A percentile compares a stretch with the other conserved stretches of the same genome.
These are phyloP conservation scores for Neonectria ditissima DNA, from an alignment of 2,329 filamentous ascomycete genomes.

Conservation along the genomic window DNA sequence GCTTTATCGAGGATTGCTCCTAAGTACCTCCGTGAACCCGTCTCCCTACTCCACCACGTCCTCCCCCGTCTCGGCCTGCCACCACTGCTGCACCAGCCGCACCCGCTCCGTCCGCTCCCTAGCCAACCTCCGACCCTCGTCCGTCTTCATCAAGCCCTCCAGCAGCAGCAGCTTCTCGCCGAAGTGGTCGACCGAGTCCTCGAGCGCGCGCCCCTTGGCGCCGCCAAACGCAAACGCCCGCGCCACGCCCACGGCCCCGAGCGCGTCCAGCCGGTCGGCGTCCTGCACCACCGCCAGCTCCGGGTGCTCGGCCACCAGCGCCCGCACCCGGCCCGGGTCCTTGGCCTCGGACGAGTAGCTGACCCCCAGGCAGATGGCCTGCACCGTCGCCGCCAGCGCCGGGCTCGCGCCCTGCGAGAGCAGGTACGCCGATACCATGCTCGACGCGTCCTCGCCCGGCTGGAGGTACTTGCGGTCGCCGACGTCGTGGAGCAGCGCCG, in stretches of 20 bases:
- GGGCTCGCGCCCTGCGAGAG: constrained; percentile 65
- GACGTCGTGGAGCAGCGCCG: constrained; percentile 86
- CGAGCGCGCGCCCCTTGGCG: constrained; percentile 69
- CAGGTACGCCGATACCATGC: constrained; percentile 67
- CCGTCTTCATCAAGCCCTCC: constrained; percentile 74
- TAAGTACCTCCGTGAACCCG: not conserved
- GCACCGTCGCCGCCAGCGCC: constrained; percentile 73
- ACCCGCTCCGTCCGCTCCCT: constrained; percentile 65
- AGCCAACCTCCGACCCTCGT: constrained; percentile 64
- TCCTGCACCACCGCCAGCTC: constrained; percentile 84
- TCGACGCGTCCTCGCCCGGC: constrained; percentile 67
- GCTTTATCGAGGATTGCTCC: not conserved
- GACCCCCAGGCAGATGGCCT: constrained; percentile 79
- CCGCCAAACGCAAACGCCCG: constrained; percentile 75
- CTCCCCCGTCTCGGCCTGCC: constrained; percentile 61
- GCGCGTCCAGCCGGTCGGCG: constrained; percentile 90
- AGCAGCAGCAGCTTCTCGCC: constrained; percentile 79
- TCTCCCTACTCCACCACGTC: constrained; percentile 23
- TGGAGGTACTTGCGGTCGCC: constrained; percentile 85
- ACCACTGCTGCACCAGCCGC: constrained; percentile 67
- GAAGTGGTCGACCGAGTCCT: constrained; percentile 79
- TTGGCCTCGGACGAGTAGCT: constrained; percentile 81
- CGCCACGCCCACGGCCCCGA: constrained; percentile 87
- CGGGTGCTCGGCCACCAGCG: constrained; percentile 73
- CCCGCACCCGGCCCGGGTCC: constrained; percentile 69